Percentiles rank a stretch among this genome's conserved stretches.
phyloP scores from a whole-genome alignment of 352 stramenopile species.

The Globisporangium orthogonon region DNA sequence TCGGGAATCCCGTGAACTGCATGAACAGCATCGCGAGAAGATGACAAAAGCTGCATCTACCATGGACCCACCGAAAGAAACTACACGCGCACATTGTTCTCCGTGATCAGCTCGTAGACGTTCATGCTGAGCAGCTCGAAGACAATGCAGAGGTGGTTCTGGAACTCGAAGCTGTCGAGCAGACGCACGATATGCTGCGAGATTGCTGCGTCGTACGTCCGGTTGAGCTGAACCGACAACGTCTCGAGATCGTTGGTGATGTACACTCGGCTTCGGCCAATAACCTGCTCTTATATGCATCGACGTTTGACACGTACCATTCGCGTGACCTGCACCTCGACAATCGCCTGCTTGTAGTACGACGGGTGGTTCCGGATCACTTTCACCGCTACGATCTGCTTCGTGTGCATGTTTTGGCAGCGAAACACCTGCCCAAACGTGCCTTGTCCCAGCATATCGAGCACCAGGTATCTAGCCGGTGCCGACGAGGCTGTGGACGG shows the following conservation, averaged over 20 bases:
- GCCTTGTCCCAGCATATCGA: conserved; percentile 91
- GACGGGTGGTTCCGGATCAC: conserved; percentile 97
- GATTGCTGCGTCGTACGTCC: conserved; percentile 13
- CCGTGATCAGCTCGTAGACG: conserved; percentile 92
- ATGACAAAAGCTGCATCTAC: neutral
- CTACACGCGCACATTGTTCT: conserved; percentile 57
- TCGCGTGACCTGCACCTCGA: conserved; percentile 91
- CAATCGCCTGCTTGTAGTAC: conserved; percentile 87
- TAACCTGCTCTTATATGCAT: no score
- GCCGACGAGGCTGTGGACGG: conserved; percentile 5
- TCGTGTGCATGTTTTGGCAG: conserved; percentile 35
- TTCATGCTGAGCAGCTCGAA: conserved; percentile 94
- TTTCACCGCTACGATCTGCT: conserved; percentile 91
- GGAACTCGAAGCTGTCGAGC: conserved; percentile 88
- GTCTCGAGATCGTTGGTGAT: neutral
- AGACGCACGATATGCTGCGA: conserved; percentile 81
- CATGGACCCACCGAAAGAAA: neutral
- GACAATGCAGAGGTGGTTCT: conserved; percentile 92
- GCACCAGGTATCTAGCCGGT: conserved; percentile 68
- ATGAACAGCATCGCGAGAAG: neutral
- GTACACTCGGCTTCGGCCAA: neutral
- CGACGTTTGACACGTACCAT: conserved; percentile 45
- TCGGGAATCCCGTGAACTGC: conserved; percentile 71
- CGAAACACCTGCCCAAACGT: conserved; percentile 59
- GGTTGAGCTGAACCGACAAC: conserved; percentile 19